Evolutionary conservation across 2,329 filamentous ascomycete genomes (phyloP).

Genomic region (Sporothrix euskadiensis): DNA sequence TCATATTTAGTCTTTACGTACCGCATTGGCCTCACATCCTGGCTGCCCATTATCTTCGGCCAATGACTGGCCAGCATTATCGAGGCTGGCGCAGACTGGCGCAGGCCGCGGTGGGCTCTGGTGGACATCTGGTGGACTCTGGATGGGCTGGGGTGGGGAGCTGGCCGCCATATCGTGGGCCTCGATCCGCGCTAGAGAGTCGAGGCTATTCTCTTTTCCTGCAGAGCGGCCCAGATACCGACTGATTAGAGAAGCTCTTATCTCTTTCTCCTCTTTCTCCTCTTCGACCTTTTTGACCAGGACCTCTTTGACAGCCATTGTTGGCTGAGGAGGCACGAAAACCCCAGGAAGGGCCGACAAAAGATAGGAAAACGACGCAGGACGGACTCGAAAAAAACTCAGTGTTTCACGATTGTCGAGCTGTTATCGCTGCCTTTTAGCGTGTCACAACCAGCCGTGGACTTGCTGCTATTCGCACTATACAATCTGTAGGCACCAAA

Average conservation of each 20-base stretch:
- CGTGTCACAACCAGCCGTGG: not conserved
- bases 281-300: not conserved
- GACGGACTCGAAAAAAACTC: not conserved
- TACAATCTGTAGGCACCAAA: not conserved
- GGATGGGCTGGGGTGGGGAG: not conserved
- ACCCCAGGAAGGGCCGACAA: not conserved
- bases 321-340: not conserved
- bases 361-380: not conserved
- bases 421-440: not conserved
- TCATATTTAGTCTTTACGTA: constrained; percentile 24
- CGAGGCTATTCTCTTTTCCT: constrained; percentile 6
- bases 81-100: constrained; percentile 14
- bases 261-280: constrained; percentile 15
- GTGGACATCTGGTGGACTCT: not conserved
- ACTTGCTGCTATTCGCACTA: constrained; percentile 1
- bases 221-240: not conserved
- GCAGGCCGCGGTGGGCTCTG: not conserved
- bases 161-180: constrained; percentile 9
- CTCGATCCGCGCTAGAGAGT: not conserved
- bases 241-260: constrained; percentile 20
- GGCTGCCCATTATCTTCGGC: constrained; percentile 21
- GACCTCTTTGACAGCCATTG: constrained; percentile 1
- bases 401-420: not conserved
- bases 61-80: constrained; percentile 20
- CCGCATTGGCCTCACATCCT: constrained; percentile 11